Evolutionary conservation across 331 rosid genomes (phyloP).

Genomic region (Quercus tomentella): DNA sequence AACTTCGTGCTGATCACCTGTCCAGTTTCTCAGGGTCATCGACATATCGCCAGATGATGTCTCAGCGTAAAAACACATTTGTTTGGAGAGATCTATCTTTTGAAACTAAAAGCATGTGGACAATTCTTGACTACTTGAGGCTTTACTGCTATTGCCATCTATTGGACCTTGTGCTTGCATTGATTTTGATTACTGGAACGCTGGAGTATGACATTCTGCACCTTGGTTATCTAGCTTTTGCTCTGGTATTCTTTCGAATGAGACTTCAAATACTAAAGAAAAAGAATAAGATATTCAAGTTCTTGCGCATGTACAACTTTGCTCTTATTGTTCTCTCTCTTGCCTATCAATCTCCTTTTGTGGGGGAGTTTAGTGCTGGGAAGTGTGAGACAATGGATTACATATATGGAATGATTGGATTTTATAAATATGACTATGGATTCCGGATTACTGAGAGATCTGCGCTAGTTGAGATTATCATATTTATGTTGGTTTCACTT

Average conservation of each 20-base stretch:
- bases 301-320: constrained; percentile 90
- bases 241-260: constrained; percentile 87
- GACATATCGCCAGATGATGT: constrained; percentile 66
- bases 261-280: constrained; percentile 93
- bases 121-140: constrained; percentile 90
- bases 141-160: constrained; percentile 95
- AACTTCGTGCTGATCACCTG: constrained; percentile 78
- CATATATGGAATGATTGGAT: constrained; percentile 82
- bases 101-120: constrained; percentile 99
- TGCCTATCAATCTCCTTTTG: constrained; percentile 93
- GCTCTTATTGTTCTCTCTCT: constrained; percentile 81
- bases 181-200: constrained; percentile 91
- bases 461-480: constrained; percentile 91
- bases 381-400: constrained; percentile 64
- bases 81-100: constrained; percentile 96
- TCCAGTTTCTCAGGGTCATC: constrained; percentile 63
- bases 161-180: constrained; percentile 82
- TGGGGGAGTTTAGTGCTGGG: constrained; percentile 69
- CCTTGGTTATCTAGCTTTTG: constrained; percentile 98
- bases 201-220: constrained; percentile 95
- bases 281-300: constrained; percentile 84
- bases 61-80: constrained; percentile 72
- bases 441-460: constrained; percentile 98
- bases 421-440: constrained; percentile 91
- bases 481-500: constrained; percentile 85